Evolutionary conservation across 1,284 basidiomycete genomes (phyloP).

Genomic region (Salmacisia buchloeana): DNA sequence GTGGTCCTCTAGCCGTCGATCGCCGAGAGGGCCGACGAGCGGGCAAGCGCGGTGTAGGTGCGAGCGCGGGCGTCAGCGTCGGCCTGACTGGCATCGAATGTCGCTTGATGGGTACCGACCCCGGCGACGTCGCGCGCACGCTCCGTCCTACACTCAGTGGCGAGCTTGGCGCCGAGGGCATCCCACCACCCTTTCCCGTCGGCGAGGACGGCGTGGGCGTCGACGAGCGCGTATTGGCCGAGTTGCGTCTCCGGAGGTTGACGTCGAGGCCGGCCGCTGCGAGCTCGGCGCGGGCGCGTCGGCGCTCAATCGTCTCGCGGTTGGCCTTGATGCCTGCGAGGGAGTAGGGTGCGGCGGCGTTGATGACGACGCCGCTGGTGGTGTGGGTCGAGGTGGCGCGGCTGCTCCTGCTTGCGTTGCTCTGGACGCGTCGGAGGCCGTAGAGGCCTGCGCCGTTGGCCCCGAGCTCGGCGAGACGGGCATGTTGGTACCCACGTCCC

Average conservation of each 20-base stretch:
- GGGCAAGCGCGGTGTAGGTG: neutral
- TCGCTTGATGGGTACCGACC: neutral
- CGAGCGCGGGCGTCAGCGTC: neutral
- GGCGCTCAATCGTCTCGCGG: neutral
- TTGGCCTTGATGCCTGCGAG: conserved; percentile 2
- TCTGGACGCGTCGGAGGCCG: neutral
- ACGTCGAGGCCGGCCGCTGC: neutral
- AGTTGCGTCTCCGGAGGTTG: neutral
- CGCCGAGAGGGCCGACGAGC: neutral
- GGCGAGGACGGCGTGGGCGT: neutral
- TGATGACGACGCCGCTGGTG: neutral
- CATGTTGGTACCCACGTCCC: neutral
- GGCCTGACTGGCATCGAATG: neutral
- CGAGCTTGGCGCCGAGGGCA: neutral
- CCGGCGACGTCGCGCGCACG: neutral
- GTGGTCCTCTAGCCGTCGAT: no score
- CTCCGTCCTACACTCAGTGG: neutral
- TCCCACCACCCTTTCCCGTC: neutral
- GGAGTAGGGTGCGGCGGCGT: neutral
- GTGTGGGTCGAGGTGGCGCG: neutral
- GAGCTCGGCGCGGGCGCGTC: neutral
- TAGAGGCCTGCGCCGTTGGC: no score
- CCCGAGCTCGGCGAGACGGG: neutral
- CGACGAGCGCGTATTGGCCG: no score
- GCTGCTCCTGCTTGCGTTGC: neutral